Percentiles rank a stretch among this genome's conserved stretches.
Conservation (phyloP, 2,329 filamentous ascomycete genomes). For the Cladophialophora psammophila region DNA sequence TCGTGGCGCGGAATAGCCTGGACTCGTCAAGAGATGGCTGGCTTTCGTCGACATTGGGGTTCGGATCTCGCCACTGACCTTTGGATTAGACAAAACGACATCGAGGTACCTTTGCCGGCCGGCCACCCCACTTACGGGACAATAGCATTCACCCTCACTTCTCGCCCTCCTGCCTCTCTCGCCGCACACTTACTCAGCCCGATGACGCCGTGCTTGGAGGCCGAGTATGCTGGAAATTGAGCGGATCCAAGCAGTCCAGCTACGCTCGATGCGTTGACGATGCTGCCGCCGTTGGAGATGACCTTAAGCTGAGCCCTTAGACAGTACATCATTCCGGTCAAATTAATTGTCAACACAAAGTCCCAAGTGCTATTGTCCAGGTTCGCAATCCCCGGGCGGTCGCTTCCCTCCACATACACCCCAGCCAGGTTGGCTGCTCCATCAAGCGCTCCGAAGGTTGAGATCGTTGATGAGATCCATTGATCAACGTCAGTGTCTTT, state of each 20-base stretch:
- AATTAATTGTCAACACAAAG: constrained; percentile 3
- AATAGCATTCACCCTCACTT: no score
- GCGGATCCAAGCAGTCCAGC: constrained; percentile 37
- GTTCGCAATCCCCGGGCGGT: not conserved
- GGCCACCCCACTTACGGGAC: no score
- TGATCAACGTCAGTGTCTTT: no score
- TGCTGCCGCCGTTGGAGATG: constrained; percentile 14
- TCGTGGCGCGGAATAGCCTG: no score
- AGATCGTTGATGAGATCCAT: no score
- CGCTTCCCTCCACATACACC: no score
- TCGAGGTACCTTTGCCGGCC: no score
- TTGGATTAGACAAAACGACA: no score
- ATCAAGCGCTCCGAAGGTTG: no score
- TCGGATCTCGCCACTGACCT: constrained; percentile 41
- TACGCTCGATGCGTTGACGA: constrained; percentile 20
- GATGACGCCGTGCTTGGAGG: constrained; percentile 53
- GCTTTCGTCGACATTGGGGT: no score
- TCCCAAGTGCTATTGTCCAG: not conserved
- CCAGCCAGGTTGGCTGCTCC: no score
- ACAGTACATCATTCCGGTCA: constrained; percentile 43
- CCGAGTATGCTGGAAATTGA: constrained; percentile 49
- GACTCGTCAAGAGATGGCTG: no score
- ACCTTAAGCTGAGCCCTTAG: constrained; percentile 29
- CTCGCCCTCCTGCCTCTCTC: constrained; percentile 43
- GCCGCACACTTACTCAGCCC: constrained; percentile 52